Conservation (phyloP, 2,329 filamentous ascomycete species). For the Pezicula carpinea region DNA sequence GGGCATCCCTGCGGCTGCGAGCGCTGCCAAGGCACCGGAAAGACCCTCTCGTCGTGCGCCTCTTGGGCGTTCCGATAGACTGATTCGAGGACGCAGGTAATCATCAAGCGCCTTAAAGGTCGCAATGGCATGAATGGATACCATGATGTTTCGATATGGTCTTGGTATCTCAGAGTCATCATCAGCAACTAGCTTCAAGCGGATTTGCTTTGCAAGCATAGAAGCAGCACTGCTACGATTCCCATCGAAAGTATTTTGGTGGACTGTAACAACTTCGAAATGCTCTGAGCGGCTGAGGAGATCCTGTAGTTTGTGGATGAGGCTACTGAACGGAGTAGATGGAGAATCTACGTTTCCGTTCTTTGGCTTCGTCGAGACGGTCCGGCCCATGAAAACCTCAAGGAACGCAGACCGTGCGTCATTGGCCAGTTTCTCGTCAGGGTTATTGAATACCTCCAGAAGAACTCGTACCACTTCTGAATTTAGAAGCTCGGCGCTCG, state of each 20-base stretch:
- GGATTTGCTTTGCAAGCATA: constrained; percentile 94
- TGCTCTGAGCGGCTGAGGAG: constrained; percentile 94
- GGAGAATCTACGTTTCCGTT: constrained; percentile 64
- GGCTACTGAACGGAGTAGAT: constrained; percentile 79
- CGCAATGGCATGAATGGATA: constrained; percentile 96
- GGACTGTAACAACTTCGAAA: constrained; percentile 95
- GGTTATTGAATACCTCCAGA: constrained; percentile 74
- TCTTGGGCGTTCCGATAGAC: constrained; percentile 68
- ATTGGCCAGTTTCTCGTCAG: constrained; percentile 54
- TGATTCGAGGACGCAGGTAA: constrained; percentile 88
- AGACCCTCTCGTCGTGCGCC: constrained; percentile 58
- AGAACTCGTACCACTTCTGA: constrained; percentile 85
- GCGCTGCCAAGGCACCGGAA: constrained; percentile 66
- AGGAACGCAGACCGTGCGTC: constrained; percentile 80
- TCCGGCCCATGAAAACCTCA: constrained; percentile 83
- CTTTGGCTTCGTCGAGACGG: constrained; percentile 56
- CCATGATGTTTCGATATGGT: constrained; percentile 90
- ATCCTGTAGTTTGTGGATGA: constrained; percentile 93
- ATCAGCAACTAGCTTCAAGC: constrained; percentile 82
- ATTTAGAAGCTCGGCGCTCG: constrained; percentile 87
- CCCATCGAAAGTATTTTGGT: constrained; percentile 85
- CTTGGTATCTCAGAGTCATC: constrained; percentile 87
- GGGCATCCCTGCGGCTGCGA: constrained; percentile 67
- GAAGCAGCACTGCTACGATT: constrained; percentile 88
- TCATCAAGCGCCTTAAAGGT: constrained; percentile 97